These are phyloP conservation scores for Cystobasidium onofrii DNA, from an alignment of 768 basidiomycete species.

Conservation along the genomic window DNA sequence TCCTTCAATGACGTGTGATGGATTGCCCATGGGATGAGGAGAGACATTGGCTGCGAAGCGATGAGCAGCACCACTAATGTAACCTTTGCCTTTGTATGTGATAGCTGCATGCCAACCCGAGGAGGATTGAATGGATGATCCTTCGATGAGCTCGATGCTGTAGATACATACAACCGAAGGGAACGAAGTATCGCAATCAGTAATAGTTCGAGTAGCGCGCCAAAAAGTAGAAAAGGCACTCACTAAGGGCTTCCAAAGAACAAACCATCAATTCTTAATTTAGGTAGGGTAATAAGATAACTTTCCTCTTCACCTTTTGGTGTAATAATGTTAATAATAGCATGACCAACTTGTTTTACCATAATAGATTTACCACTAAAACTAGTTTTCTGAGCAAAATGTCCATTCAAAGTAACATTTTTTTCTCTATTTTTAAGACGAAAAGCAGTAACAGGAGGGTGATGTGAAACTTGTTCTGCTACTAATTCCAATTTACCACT, in stretches of 20 bases:
- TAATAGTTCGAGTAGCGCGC: background rate
- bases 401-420: background rate
- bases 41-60: slow-evolving; percentile 67
- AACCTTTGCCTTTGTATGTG: slow-evolving; percentile 90
- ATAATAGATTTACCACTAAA: slow-evolving; percentile 61
- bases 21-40: slow-evolving; percentile 43
- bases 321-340: slow-evolving; percentile 62
- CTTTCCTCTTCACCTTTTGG: slow-evolving; percentile 55
- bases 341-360: slow-evolving; percentile 94
- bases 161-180: slow-evolving; percentile 48
- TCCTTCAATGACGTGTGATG: slow-evolving; percentile 61
- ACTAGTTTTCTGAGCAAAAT: slow-evolving; percentile 58
- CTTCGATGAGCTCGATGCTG: slow-evolving; percentile 72
- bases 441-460: slow-evolving; percentile 49
- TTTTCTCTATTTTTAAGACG: background rate
- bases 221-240: background rate
- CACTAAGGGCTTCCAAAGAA: slow-evolving; percentile 34
- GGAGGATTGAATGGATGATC: slow-evolving; percentile 65
- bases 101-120: slow-evolving; percentile 54
- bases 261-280: slow-evolving; percentile 77
- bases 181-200: background rate
- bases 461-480: slow-evolving; percentile 67
- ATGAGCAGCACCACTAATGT: slow-evolving; percentile 87
- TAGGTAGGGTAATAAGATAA: slow-evolving; percentile 85
- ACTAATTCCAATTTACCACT: slow-evolving; percentile 33